Evolutionary conservation across 2,329 filamentous ascomycete species (phyloP).

Genomic region (Aureobasidium musti): DNA sequence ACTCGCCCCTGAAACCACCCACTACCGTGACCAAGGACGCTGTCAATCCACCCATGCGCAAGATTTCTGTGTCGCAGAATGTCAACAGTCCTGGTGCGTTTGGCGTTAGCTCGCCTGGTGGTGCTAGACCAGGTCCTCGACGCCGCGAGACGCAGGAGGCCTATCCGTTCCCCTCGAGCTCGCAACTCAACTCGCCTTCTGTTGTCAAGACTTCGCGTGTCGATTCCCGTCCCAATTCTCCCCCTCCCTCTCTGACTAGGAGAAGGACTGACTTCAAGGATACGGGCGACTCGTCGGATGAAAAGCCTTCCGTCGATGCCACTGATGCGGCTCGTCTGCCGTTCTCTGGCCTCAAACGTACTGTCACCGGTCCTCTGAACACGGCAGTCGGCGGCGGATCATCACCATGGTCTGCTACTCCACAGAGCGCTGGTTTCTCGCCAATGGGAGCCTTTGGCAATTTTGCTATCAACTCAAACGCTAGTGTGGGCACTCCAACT

Average conservation of each 20-base stretch:
- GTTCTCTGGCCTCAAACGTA: slow-evolving; percentile 59
- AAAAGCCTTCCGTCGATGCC: slow-evolving; percentile 42
- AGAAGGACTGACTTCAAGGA: slow-evolving; percentile 65
- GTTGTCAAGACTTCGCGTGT: slow-evolving; percentile 56
- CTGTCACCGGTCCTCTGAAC: slow-evolving; percentile 57
- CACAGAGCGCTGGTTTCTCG: slow-evolving; percentile 64
- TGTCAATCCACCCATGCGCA: slow-evolving; percentile 67
- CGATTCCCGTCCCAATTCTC: slow-evolving; percentile 60
- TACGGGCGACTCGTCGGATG: slow-evolving; percentile 40
- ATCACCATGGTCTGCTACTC: slow-evolving; percentile 62
- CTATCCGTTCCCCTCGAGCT: slow-evolving; percentile 53
- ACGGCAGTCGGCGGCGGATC: slow-evolving; percentile 51
- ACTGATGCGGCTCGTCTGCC: slow-evolving; percentile 42
- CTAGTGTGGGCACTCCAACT: slow-evolving; percentile 52
- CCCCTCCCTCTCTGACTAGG: slow-evolving; percentile 61
- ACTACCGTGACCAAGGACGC: slow-evolving; percentile 64
- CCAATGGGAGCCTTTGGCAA: slow-evolving; percentile 86
- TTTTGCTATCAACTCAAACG: slow-evolving; percentile 67
- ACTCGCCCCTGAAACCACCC: slow-evolving; percentile 87
- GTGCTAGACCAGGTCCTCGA: slow-evolving; percentile 71
- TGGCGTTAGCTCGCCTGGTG: slow-evolving; percentile 71
- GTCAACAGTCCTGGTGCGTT: slow-evolving; percentile 66
- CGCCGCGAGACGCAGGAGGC: slow-evolving; percentile 83
- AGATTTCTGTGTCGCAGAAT: slow-evolving; percentile 72
- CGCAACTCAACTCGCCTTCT: slow-evolving; percentile 53